phyloP scores from a whole-genome alignment of 2,329 filamentous ascomycete species.

The Anthostomella pinea region DNA sequence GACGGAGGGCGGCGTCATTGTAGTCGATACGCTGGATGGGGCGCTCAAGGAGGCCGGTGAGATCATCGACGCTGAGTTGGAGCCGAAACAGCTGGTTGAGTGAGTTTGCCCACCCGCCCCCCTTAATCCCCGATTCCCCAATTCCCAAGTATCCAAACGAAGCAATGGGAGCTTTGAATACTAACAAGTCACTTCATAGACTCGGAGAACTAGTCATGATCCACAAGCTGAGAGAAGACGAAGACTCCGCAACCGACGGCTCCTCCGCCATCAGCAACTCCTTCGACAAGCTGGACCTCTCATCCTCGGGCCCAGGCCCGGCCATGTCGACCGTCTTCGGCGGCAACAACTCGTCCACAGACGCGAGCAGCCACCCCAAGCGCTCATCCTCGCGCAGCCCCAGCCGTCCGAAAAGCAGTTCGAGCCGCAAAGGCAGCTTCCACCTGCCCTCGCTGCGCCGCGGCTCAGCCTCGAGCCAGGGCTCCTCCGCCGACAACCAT shows the following conservation, averaged over 20 bases:
- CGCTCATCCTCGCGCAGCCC: constrained; percentile 32
- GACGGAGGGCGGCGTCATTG: constrained; percentile 61
- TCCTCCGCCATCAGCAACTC: constrained; percentile 33
- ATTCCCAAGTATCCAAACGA: not conserved
- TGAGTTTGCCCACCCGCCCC: constrained; percentile 34
- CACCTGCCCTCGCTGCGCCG: constrained; percentile 19
- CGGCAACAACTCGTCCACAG: not conserved
- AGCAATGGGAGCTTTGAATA: no score
- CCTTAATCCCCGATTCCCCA: not conserved
- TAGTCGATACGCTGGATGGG: constrained; percentile 75
- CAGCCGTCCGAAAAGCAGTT: no score
- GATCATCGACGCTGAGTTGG: constrained; percentile 73
- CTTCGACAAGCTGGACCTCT: constrained; percentile 33
- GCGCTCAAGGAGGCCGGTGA: constrained; percentile 84
- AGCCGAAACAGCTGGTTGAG: constrained; percentile 77
- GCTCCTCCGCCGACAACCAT: constrained; percentile 15
- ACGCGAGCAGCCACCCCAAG: constrained; percentile 22
- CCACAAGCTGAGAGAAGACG: constrained; percentile 42
- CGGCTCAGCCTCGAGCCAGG: constrained; percentile 32
- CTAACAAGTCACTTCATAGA: constrained; percentile 31
- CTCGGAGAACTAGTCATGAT: constrained; percentile 76
- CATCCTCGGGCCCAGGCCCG: constrained; percentile 27
- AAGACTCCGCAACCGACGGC: constrained; percentile 26
- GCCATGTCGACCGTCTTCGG: constrained; percentile 43
- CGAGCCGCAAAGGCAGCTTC: constrained; percentile 26